These are phyloP conservation scores for Tilletia walkeri DNA, from an alignment of 1,284 basidiomycete species.

Conservation along the genomic window DNA sequence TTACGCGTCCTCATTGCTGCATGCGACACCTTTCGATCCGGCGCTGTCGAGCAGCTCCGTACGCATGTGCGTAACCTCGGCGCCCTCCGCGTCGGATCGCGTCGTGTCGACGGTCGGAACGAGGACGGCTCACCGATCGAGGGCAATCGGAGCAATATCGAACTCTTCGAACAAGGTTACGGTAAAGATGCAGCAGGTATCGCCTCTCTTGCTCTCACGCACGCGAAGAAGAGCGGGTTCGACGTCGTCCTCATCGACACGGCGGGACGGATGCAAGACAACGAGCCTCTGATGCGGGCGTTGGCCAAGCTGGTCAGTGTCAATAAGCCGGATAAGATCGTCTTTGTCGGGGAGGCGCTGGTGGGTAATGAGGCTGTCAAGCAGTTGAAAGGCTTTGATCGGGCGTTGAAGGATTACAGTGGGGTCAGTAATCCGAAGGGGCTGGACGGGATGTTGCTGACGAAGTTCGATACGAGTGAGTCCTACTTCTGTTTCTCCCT, in stretches of 20 bases:
- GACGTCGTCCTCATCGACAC: constrained; percentile 55
- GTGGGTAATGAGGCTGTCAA: constrained; percentile 56
- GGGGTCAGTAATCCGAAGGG: constrained; percentile 50
- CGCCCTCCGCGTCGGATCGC: constrained; percentile 63
- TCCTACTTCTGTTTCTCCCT: constrained; percentile 16
- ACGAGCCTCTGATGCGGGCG: constrained; percentile 55
- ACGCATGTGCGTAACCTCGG: constrained; percentile 94
- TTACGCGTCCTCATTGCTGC: constrained; percentile 92
- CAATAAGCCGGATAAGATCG: constrained; percentile 53
- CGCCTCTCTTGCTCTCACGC: constrained; percentile 81
- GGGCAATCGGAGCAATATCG: constrained; percentile 70
- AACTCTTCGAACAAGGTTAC: constrained; percentile 93
- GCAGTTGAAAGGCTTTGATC: constrained; percentile 53
- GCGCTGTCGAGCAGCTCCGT: constrained; percentile 94
- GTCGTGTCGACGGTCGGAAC: constrained; percentile 23
- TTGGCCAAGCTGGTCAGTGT: constrained; percentile 53
- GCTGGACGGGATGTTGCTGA: constrained; percentile 52
- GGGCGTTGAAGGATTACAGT: constrained; percentile 52
- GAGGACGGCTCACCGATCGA: constrained; percentile 29
- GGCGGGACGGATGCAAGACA: constrained; percentile 55
- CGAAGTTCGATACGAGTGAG: constrained; percentile 52
- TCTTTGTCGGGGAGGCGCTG: constrained; percentile 55
- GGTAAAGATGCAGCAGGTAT: constrained; percentile 98
- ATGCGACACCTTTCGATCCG: constrained; percentile 96
- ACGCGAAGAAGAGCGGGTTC: constrained; percentile 45